Percentiles rank a stretch among this genome's conserved stretches.
These are phyloP conservation scores for Aschersonia sp. DNA, from an alignment of 2,329 filamentous ascomycete species.

Conservation along the genomic window DNA sequence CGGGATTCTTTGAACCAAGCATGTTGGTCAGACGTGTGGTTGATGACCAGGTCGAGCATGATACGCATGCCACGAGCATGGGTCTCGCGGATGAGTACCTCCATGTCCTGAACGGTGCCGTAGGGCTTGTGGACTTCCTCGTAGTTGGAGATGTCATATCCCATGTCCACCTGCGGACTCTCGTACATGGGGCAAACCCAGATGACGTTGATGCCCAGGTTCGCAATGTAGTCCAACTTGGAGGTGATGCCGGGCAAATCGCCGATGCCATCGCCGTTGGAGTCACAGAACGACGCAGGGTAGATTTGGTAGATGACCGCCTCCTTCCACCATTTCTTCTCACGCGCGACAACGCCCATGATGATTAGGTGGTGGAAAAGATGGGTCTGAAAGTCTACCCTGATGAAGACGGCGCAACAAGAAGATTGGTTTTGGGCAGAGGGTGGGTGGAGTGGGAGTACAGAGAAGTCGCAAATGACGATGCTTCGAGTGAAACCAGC, in stretches of 20 bases:
- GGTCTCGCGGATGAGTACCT: slow-evolving; percentile 42
- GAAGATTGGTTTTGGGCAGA: too few species aligned
- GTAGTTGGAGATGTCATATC: slow-evolving; percentile 57
- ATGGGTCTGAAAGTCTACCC: not conserved
- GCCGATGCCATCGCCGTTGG: slow-evolving; percentile 44
- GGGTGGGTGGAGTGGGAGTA: too few species aligned
- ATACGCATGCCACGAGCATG: slow-evolving; percentile 53
- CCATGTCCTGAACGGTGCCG: slow-evolving; percentile 52
- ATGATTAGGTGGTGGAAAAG: not conserved
- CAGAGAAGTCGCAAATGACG: too few species aligned
- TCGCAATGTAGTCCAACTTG: slow-evolving; percentile 46
- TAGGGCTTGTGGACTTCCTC: slow-evolving; percentile 50
- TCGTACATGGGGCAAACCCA: slow-evolving; percentile 57
- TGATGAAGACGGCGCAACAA: not conserved
- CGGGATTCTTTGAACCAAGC: slow-evolving; percentile 57
- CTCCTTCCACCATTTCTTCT: slow-evolving; percentile 39
- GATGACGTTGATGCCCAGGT: slow-evolving; percentile 47
- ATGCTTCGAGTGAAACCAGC: too few species aligned
- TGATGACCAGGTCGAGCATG: slow-evolving; percentile 64
- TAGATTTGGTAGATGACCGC: slow-evolving; percentile 45
- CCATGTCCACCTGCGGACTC: slow-evolving; percentile 53
- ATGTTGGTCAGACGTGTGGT: slow-evolving; percentile 61
- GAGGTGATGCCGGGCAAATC: slow-evolving; percentile 49
- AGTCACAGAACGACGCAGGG: slow-evolving; percentile 41
- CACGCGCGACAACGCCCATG: slow-evolving; percentile 11